A percentile compares a stretch with the other conserved stretches of the same genome.
phyloP scores from a whole-genome alignment of 345 rosid species.

The Limnanthes douglasii region DNA sequence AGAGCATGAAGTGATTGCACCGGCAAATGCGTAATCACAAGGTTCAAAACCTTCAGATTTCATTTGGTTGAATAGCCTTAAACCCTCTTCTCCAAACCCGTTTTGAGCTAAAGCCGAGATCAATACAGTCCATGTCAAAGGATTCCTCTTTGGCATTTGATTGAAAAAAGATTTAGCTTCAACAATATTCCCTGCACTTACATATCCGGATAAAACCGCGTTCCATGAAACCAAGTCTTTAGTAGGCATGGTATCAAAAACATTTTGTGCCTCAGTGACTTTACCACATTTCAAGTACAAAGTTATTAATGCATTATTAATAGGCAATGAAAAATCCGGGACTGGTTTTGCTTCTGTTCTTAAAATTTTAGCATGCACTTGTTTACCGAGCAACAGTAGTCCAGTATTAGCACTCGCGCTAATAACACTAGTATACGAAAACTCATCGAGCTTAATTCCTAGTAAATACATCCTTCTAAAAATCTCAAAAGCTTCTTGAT shows the following conservation, averaged over 20 bases:
- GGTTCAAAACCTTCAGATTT: constrained; percentile 20
- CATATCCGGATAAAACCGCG: constrained; percentile 18
- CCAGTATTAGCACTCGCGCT: constrained; percentile 20
- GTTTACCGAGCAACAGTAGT: constrained; percentile 14
- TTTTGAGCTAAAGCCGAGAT: constrained; percentile 18
- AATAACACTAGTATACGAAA: constrained; percentile 17
- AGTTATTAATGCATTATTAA: constrained; percentile 13
- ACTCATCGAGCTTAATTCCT: constrained; percentile 18
- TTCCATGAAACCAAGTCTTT: constrained; percentile 25
- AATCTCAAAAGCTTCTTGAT: constrained; percentile 15
- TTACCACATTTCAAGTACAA: constrained; percentile 19
- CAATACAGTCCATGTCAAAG: constrained; percentile 19
- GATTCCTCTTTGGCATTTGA: constrained; percentile 17
- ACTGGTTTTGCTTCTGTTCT: constrained; percentile 2
- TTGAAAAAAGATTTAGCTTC: constrained; percentile 20
- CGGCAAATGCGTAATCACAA: constrained; percentile 18
- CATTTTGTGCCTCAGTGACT: constrained; percentile 13
- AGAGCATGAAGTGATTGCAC: constrained; percentile 16
- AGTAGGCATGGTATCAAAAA: constrained; percentile 15
- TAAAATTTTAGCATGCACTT: constrained; percentile 15
- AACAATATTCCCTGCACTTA: constrained; percentile 17
- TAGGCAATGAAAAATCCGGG: constrained; percentile 13
- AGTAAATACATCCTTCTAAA: constrained; percentile 13
- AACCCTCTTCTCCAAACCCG: constrained; percentile 21
- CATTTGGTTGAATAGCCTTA: constrained; percentile 17